Conservation (phyloP, 176 grass and related monocot genomes). For the Phoenix roebelenii region DNA sequence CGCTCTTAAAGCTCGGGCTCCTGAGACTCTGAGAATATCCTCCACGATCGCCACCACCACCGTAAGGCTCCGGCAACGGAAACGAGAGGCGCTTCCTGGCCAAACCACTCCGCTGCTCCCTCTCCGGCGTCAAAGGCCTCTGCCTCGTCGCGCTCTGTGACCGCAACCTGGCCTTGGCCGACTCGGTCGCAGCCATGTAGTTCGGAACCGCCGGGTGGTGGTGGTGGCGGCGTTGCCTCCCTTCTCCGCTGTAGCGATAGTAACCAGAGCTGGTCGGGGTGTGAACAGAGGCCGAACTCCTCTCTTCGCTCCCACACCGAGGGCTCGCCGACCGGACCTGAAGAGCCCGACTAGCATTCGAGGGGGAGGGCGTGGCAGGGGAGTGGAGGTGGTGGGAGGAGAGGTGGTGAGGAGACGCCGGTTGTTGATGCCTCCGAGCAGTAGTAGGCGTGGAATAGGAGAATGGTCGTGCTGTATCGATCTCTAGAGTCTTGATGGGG, state of each 20-base stretch:
- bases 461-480: conserved; percentile 76
- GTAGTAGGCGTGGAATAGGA: conserved; percentile 53
- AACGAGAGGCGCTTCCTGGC: conserved; percentile 85
- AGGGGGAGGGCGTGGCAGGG: conserved; percentile 64
- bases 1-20: conserved; percentile 94
- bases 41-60: not conserved
- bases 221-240: conserved; percentile 9
- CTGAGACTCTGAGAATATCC: conserved; percentile 45
- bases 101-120: conserved; percentile 19
- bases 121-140: conserved; percentile 54
- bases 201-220: conserved; percentile 34
- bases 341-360: conserved; percentile 26
- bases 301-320: conserved; percentile 21
- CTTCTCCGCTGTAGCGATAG: too few species aligned
- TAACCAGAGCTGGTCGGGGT: too few species aligned
- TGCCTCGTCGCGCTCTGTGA: conserved; percentile 79
- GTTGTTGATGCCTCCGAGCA: conserved; percentile 16
- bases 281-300: conserved; percentile 1
- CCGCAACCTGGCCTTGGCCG: conserved; percentile 64
- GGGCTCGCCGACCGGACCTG: conserved; percentile 83
- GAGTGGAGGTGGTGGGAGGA: conserved; percentile 11
- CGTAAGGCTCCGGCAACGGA: conserved; percentile 35
- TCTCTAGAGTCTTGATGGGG: conserved; percentile 75
- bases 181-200: conserved; percentile 96
- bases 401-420: conserved; percentile 5